Conservation (phyloP, 202 grass and related monocot genomes). For the Saccharum hybrid region DNA sequence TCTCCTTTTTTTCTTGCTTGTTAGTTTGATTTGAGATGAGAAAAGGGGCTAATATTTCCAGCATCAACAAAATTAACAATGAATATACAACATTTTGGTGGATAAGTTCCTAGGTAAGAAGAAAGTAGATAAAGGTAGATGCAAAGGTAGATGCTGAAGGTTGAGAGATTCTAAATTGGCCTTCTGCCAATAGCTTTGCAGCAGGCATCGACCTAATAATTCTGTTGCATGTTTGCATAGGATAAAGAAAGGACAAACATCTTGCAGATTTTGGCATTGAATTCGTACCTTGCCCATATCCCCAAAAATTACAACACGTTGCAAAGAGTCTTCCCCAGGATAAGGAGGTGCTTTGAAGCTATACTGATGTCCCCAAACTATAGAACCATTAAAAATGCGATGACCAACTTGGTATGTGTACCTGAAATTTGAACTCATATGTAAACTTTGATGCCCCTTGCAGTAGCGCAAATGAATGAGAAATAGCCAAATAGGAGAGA, state of each 20-base stretch:
- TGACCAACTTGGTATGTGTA: constrained; percentile 86
- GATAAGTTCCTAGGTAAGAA: constrained; percentile 22
- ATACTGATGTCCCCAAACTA: constrained; percentile 78
- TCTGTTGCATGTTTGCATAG: constrained; percentile 6
- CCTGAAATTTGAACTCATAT: constrained; percentile 58
- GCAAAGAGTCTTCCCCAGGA: constrained; percentile 87
- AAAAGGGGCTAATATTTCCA: not conserved
- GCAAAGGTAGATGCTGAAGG: not conserved
- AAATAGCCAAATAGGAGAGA: not conserved
- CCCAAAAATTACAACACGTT: constrained; percentile 86
- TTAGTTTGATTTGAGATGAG: constrained; percentile 29
- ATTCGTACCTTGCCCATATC: constrained; percentile 82
- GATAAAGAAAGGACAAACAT: not conserved
- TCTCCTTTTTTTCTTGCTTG: not conserved
- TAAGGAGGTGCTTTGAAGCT: constrained; percentile 87
- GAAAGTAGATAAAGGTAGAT: not conserved
- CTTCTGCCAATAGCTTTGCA: constrained; percentile 16
- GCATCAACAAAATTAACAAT: constrained; percentile 7
- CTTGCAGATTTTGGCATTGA: constrained; percentile 1
- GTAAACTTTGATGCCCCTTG: constrained; percentile 14
- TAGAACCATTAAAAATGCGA: constrained; percentile 60
- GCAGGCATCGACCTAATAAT: constrained; percentile 5
- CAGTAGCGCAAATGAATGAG: constrained; percentile 21
- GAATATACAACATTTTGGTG: not conserved
- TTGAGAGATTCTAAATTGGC: constrained; percentile 10